Evolutionary conservation across 768 basidiomycete genomes (phyloP).

Genomic region (Solioccasus polychromus): DNA sequence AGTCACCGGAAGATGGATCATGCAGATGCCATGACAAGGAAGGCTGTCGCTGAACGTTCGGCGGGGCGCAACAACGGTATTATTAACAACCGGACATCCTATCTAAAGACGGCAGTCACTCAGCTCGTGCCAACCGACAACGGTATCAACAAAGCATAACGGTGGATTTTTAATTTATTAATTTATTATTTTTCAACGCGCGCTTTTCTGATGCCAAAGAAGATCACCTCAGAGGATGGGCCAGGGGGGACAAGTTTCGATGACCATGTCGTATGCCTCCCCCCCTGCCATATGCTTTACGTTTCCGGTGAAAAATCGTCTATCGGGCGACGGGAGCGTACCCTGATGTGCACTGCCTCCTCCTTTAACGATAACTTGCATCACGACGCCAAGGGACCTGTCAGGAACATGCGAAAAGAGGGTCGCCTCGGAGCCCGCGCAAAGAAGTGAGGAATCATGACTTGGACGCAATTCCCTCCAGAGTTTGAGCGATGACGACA

Average conservation of each 20-base stretch:
- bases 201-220: neutral
- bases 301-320: constrained; percentile 4
- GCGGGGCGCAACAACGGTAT: constrained; percentile 5
- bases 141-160: neutral
- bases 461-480: neutral
- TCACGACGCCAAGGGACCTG: constrained; percentile 22
- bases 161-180: neutral
- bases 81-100: constrained; percentile 14
- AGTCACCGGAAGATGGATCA: constrained; percentile 11
- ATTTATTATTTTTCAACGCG: neutral
- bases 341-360: constrained; percentile 19
- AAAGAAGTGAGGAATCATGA: constrained; percentile 8
- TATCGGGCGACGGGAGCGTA: neutral
- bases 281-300: constrained; percentile 8
- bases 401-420: constrained; percentile 23
- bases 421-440: constrained; percentile 34
- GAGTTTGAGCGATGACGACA: constrained; percentile 11
- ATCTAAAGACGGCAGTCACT: constrained; percentile 3
- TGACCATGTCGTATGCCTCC: neutral
- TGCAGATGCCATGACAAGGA: constrained; percentile 6
- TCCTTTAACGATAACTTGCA: constrained; percentile 19
- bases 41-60: constrained; percentile 7
- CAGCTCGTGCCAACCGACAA: neutral
- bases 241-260: too few species aligned
- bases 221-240: neutral